These are phyloP conservation scores for Talaromyces liani DNA, from an alignment of 495 filamentous ascomycete genomes.

Conservation along the genomic window DNA sequence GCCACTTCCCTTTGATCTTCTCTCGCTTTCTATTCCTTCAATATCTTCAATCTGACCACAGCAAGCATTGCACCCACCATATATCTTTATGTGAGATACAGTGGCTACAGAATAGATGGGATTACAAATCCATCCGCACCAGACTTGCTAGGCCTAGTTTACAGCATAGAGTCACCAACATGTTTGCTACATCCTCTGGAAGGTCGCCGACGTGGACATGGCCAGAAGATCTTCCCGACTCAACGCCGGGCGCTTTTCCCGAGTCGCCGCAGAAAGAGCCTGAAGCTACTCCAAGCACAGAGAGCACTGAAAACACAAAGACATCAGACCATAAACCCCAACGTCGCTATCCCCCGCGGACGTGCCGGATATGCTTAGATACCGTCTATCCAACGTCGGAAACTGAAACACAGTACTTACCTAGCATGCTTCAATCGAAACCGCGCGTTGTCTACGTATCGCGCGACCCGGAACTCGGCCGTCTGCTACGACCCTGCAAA, in stretches of 20 bases:
- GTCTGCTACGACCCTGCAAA: constrained; percentile 83
- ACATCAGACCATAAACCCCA: constrained; percentile 17
- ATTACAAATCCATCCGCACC: background rate
- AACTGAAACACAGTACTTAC: constrained; percentile 50
- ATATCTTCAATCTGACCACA: background rate
- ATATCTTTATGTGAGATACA: background rate
- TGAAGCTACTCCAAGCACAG: constrained; percentile 11
- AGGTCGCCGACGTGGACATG: background rate
- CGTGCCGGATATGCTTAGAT: constrained; percentile 91
- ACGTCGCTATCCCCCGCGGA: constrained; percentile 57
- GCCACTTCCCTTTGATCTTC: background rate
- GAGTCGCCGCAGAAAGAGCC: constrained; percentile 10
- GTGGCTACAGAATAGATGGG: background rate
- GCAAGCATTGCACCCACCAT: background rate
- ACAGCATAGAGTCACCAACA: background rate
- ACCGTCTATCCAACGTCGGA: constrained; percentile 71
- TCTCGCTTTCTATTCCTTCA: background rate
- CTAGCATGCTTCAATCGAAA: constrained; percentile 52
- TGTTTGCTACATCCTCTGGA: background rate
- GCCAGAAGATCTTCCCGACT: constrained; percentile 2
- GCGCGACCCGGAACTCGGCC: constrained; percentile 61
- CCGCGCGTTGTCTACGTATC: constrained; percentile 70
- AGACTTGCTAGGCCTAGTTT: background rate
- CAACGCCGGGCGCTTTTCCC: constrained; percentile 3
- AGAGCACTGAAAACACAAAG: constrained; percentile 9